These are phyloP conservation scores for Pythium periplocum DNA, from an alignment of 352 stramenopile species.

Conservation along the genomic window DNA sequence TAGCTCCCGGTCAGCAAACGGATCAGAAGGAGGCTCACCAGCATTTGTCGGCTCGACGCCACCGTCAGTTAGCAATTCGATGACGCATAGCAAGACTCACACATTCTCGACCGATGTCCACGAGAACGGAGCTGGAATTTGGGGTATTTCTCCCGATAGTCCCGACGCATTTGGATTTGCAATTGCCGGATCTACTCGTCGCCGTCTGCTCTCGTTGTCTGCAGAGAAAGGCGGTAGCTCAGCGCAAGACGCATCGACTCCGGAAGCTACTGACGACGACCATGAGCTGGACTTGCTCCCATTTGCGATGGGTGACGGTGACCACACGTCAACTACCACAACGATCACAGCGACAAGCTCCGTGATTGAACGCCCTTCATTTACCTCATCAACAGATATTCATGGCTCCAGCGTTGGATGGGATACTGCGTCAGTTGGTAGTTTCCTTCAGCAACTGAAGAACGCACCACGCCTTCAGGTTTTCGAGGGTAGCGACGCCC, in stretches of 20 bases:
- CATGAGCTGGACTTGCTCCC: constrained; percentile 43
- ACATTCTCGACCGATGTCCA: constrained; percentile 61
- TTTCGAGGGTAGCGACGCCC: too few species aligned
- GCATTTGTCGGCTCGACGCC: constrained; percentile 2
- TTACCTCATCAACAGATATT: too few species aligned
- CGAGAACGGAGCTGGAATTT: constrained; percentile 46
- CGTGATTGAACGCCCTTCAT: constrained; percentile 1
- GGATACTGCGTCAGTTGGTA: constrained; percentile 62
- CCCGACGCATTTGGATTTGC: constrained; percentile 59
- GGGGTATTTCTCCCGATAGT: constrained; percentile 64
- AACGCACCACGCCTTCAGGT: constrained; percentile 53
- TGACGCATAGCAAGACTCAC: constrained; percentile 20
- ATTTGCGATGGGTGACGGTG: constrained; percentile 47
- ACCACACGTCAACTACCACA: constrained; percentile 29
- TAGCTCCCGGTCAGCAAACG: constrained; percentile 10
- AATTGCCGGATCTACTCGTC: constrained; percentile 30
- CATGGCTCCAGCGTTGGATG: constrained; percentile 10
- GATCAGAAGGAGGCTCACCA: neutral
- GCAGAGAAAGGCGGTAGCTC: constrained; percentile 2
- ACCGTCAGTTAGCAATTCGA: neutral
- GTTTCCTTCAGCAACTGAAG: constrained; percentile 79
- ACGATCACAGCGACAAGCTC: constrained; percentile 44
- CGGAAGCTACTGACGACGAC: constrained; percentile 16
- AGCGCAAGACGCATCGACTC: too few species aligned
- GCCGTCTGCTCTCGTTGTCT: constrained; percentile 38